Evolutionary conservation across 2,329 filamentous ascomycete species (phyloP).

Genomic region (Apiospora aurea): DNA sequence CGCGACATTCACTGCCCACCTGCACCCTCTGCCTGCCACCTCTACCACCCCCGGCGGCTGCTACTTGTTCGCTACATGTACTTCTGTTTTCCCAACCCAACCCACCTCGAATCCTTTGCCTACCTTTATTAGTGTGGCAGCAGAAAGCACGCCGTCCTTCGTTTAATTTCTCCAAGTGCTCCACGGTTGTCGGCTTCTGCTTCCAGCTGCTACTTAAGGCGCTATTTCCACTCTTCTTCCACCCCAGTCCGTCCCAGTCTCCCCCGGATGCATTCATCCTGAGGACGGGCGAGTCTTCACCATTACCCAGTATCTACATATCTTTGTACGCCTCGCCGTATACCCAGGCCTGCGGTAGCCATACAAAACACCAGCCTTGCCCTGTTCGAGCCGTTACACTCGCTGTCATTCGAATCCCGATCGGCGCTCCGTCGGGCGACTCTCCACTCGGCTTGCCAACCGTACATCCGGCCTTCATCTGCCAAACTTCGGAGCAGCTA

Average conservation of each 20-base stretch:
- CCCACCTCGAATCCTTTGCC: background rate
- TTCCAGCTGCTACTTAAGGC: background rate
- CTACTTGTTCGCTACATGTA: background rate
- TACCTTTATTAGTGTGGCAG: background rate
- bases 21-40: too few species aligned
- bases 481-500: slow-evolving; percentile 1
- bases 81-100: background rate
- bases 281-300: background rate
- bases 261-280: slow-evolving; percentile 3
- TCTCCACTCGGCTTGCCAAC: slow-evolving; percentile 19
- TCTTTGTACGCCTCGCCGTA: background rate
- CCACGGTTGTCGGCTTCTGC: background rate
- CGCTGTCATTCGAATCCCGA: background rate
- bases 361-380: background rate
- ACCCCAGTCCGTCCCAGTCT: background rate
- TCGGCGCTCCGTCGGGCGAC: slow-evolving; percentile 15
- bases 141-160: background rate
- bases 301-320: background rate
- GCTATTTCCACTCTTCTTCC: background rate
- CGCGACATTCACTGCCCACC: background rate
- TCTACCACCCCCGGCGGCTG: background rate
- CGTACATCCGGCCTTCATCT: slow-evolving; percentile 6
- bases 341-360: background rate
- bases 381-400: slow-evolving; percentile 8
- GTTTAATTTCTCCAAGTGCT: slow-evolving; percentile 4